Conservation (phyloP, 768 basidiomycete genomes). For the Antrodiella citrinella region DNA sequence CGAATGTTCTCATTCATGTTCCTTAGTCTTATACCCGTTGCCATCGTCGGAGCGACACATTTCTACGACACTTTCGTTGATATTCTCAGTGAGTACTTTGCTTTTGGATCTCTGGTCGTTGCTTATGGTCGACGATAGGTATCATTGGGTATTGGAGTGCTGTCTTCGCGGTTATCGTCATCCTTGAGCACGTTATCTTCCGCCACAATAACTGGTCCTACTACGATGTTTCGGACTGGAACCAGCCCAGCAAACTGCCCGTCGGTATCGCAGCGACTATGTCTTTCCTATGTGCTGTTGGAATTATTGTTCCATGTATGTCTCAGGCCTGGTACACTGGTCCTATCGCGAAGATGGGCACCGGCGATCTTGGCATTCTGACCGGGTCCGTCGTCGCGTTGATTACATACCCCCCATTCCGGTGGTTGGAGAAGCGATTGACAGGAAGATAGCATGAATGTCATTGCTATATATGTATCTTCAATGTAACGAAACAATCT, state of each 20-base stretch:
- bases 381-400: conserved; percentile 27
- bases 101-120: too few species aligned
- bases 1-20: not conserved
- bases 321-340: conserved; percentile 45
- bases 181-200: conserved; percentile 38
- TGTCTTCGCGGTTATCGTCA: conserved; percentile 29
- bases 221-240: conserved; percentile 33
- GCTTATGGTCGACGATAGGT: conserved; percentile 14
- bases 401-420: conserved; percentile 22
- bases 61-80: conserved; percentile 40
- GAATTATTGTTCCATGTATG: conserved; percentile 39
- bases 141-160: conserved; percentile 40
- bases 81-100: conserved; percentile 26
- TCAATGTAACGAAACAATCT: too few species aligned
- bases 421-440: conserved; percentile 20
- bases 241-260: conserved; percentile 29
- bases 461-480: too few species aligned
- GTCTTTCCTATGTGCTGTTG: conserved; percentile 31
- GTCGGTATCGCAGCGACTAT: conserved; percentile 32
- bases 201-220: conserved; percentile 25
- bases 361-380: conserved; percentile 43
- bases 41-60: conserved; percentile 36
- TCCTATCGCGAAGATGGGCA: conserved; percentile 34
- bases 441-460: not conserved
- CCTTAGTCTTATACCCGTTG: conserved; percentile 35